Evolutionary conservation across 306 rosid species (phyloP).

Genomic region (Trifolium dubium): DNA sequence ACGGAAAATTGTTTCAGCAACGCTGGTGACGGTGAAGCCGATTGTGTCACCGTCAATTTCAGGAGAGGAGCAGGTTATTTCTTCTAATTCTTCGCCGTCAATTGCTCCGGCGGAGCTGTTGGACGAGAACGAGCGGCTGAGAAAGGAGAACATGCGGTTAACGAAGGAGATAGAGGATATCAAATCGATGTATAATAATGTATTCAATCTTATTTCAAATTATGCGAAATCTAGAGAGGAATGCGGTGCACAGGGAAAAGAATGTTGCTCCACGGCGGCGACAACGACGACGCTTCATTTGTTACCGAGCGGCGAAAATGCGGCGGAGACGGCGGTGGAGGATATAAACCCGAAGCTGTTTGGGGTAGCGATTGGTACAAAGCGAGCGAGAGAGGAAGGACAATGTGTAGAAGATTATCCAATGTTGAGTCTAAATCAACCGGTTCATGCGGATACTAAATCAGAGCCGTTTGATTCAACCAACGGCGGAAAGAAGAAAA

Average conservation of each 20-base stretch:
- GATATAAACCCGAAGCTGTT: conserved; percentile 59
- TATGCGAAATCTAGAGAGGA: conserved; percentile 46
- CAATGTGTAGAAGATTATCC: conserved; percentile 48
- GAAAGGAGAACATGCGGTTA: conserved; percentile 71
- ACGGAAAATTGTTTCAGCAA: conserved; percentile 50
- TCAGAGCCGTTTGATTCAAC: conserved; percentile 56
- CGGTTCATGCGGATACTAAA: conserved; percentile 47
- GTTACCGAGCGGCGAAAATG: conserved; percentile 49
- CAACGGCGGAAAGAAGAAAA: conserved; percentile 41
- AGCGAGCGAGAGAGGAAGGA: conserved; percentile 59
- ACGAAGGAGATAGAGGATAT: conserved; percentile 68
- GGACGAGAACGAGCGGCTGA: conserved; percentile 83
- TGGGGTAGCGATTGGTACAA: conserved; percentile 65
- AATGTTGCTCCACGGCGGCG: conserved; percentile 38
- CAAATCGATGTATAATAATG: conserved; percentile 73
- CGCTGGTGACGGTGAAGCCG: conserved; percentile 27
- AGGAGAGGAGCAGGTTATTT: conserved; percentile 70
- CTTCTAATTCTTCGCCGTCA: conserved; percentile 63
- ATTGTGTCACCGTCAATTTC: conserved; percentile 63
- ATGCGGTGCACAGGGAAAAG: conserved; percentile 39
- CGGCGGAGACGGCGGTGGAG: not conserved
- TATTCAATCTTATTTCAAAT: conserved; percentile 65
- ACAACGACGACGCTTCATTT: conserved; percentile 52
- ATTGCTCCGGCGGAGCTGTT: conserved; percentile 57
- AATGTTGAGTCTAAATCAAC: conserved; percentile 50